Conservation (phyloP, 257 asterid genomes). For the Linderniella brevidens region DNA sequence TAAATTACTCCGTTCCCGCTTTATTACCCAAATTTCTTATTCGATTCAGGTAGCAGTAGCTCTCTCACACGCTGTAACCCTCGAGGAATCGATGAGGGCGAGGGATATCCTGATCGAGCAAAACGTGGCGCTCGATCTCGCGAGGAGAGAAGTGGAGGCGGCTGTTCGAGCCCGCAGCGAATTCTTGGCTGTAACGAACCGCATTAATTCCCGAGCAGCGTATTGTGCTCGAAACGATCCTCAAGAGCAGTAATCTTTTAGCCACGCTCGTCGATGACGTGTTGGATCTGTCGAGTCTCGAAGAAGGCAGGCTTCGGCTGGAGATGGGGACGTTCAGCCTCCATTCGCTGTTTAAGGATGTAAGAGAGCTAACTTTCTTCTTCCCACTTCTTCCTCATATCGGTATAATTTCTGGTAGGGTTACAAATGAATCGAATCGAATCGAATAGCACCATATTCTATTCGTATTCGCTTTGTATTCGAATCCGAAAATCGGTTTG, state of each 20-base stretch:
- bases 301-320: slow-evolving; percentile 91
- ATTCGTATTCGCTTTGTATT: too few species aligned
- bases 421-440: too few species aligned
- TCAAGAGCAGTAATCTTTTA: slow-evolving; percentile 86
- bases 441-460: too few species aligned
- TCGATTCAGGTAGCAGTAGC: slow-evolving; percentile 93
- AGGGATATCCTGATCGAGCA: slow-evolving; percentile 88
- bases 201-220: slow-evolving; percentile 91
- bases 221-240: slow-evolving; percentile 89
- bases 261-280: slow-evolving; percentile 94
- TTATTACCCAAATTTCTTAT: too few species aligned
- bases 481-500: too few species aligned
- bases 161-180: slow-evolving; percentile 95
- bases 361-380: too few species aligned
- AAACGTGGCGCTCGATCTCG: slow-evolving; percentile 78
- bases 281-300: slow-evolving; percentile 94
- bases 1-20: too few species aligned
- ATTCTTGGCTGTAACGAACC: slow-evolving; percentile 93
- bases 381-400: too few species aligned
- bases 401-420: too few species aligned
- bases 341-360: slow-evolving; percentile 80
- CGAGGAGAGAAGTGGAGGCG: slow-evolving; percentile 93
- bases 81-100: slow-evolving; percentile 98
- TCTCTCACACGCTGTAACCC: slow-evolving; percentile 92
- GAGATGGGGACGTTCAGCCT: slow-evolving; percentile 62